Evolutionary conservation across 2,329 filamentous ascomycete genomes (phyloP).

Genomic region (Rhynchosporium agropyri): DNA sequence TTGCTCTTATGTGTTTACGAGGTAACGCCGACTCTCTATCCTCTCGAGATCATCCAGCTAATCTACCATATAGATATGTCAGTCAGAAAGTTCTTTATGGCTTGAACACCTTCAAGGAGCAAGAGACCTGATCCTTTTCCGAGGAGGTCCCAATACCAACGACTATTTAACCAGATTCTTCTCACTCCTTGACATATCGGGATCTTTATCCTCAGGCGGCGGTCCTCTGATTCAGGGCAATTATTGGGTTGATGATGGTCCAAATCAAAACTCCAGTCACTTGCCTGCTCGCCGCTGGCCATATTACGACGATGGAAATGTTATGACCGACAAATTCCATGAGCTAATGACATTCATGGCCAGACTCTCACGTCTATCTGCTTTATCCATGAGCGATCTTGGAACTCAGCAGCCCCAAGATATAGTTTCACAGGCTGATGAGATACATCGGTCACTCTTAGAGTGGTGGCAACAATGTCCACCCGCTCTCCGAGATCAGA

Average conservation of each 20-base stretch:
- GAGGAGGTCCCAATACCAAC: slow-evolving; percentile 36
- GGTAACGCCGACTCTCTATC: slow-evolving; percentile 23
- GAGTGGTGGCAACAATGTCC: slow-evolving; percentile 38
- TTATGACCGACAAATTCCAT: slow-evolving; percentile 38
- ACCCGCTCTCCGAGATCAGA: slow-evolving; percentile 35
- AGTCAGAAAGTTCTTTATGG: slow-evolving; percentile 38
- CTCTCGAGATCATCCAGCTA: background rate
- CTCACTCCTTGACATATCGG: slow-evolving; percentile 40
- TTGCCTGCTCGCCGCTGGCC: slow-evolving; percentile 33
- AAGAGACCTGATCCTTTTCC: slow-evolving; percentile 38
- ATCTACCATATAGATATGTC: slow-evolving; percentile 33
- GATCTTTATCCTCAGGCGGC: slow-evolving; percentile 36
- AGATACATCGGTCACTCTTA: slow-evolving; percentile 32
- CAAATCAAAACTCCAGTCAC: slow-evolving; percentile 14
- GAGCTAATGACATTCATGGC: slow-evolving; percentile 40
- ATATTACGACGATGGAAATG: slow-evolving; percentile 37
- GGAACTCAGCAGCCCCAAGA: slow-evolving; percentile 27
- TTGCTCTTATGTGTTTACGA: slow-evolving; percentile 41
- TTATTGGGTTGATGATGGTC: slow-evolving; percentile 38
- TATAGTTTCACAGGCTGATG: slow-evolving; percentile 27
- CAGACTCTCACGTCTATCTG: slow-evolving; percentile 36
- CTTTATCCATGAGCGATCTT: slow-evolving; percentile 34
- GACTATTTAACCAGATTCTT: slow-evolving; percentile 41
- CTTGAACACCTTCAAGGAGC: slow-evolving; percentile 40
- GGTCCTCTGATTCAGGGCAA: slow-evolving; percentile 39